These are phyloP conservation scores for Russula brevipes DNA, from an alignment of 768 basidiomycete species.

Conservation along the genomic window DNA sequence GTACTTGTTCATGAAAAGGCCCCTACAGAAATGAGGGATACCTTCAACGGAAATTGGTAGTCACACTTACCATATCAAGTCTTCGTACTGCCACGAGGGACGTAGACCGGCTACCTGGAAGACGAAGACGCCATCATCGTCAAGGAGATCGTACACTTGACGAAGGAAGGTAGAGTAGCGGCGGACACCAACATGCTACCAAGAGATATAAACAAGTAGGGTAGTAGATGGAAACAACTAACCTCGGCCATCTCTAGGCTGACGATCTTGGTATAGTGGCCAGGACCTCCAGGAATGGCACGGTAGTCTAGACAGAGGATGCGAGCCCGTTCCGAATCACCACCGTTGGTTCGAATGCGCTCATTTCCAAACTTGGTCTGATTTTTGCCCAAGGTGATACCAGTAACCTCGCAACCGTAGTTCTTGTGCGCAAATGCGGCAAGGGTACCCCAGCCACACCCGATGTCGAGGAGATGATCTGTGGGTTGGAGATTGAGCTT, in stretches of 20 bases:
- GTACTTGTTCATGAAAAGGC: slow-evolving; percentile 97
- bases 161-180: slow-evolving; percentile 84
- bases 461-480: slow-evolving; percentile 81
- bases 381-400: slow-evolving; percentile 87
- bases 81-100: slow-evolving; percentile 97
- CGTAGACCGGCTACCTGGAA: slow-evolving; percentile 97
- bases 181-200: slow-evolving; percentile 88
- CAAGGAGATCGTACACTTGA: slow-evolving; percentile 89
- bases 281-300: slow-evolving; percentile 71
- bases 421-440: slow-evolving; percentile 95
- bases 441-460: slow-evolving; percentile 97
- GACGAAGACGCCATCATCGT: slow-evolving; percentile 91
- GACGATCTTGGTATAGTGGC: slow-evolving; percentile 90
- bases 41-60: neutral
- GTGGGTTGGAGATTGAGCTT: slow-evolving; percentile 86
- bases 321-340: slow-evolving; percentile 63
- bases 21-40: slow-evolving; percentile 43
- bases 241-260: slow-evolving; percentile 98
- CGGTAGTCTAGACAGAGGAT: slow-evolving; percentile 93
- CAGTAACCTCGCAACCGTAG: slow-evolving; percentile 93
- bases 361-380: slow-evolving; percentile 92
- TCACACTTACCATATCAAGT: slow-evolving; percentile 75
- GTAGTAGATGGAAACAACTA: slow-evolving; percentile 17
- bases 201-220: slow-evolving; percentile 3
- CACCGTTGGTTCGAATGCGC: slow-evolving; percentile 67